Conservation (phyloP, 2,329 filamentous ascomycete genomes). For the Penicillium freii region DNA sequence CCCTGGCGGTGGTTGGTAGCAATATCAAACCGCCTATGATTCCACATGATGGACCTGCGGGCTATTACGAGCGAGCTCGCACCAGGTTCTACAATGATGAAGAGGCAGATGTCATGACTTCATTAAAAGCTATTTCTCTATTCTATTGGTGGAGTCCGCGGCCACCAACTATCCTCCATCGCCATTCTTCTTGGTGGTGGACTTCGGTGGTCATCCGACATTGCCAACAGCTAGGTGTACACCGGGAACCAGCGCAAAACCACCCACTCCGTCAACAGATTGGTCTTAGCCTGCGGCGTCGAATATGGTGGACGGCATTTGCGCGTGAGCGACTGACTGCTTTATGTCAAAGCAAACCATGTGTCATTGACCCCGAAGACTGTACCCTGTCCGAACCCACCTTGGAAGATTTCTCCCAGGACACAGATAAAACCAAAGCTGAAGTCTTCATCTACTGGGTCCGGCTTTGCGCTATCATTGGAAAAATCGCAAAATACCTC, state of each 20-base stretch:
- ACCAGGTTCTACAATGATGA: slow-evolving; percentile 45
- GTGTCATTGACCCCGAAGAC: slow-evolving; percentile 45
- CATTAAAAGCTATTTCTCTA: slow-evolving; percentile 39
- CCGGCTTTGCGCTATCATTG: slow-evolving; percentile 42
- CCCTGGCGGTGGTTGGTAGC: slow-evolving; percentile 43
- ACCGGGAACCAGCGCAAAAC: slow-evolving; percentile 37
- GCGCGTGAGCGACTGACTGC: slow-evolving; percentile 43
- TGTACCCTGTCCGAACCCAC: slow-evolving; percentile 42
- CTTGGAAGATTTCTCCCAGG: slow-evolving; percentile 40
- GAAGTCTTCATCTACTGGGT: slow-evolving; percentile 47
- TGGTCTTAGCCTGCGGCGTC: slow-evolving; percentile 32
- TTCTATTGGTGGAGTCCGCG: slow-evolving; percentile 50
- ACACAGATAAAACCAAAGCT: slow-evolving; percentile 29
- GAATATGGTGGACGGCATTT: slow-evolving; percentile 49
- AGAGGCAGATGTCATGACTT: slow-evolving; percentile 39
- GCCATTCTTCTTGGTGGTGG: slow-evolving; percentile 50
- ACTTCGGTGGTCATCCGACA: slow-evolving; percentile 46
- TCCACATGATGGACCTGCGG: slow-evolving; percentile 38
- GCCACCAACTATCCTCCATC: slow-evolving; percentile 37
- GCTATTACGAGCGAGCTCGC: slow-evolving; percentile 43
- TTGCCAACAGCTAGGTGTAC: slow-evolving; percentile 47
- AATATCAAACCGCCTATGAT: slow-evolving; percentile 46
- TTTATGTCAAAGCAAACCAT: slow-evolving; percentile 46
- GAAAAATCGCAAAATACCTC: slow-evolving; percentile 41
- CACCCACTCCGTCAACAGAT: slow-evolving; percentile 20